These are phyloP conservation scores for Calcarisporium arbuscula DNA, from an alignment of 2,329 filamentous ascomycete species.

Conservation along the genomic window DNA sequence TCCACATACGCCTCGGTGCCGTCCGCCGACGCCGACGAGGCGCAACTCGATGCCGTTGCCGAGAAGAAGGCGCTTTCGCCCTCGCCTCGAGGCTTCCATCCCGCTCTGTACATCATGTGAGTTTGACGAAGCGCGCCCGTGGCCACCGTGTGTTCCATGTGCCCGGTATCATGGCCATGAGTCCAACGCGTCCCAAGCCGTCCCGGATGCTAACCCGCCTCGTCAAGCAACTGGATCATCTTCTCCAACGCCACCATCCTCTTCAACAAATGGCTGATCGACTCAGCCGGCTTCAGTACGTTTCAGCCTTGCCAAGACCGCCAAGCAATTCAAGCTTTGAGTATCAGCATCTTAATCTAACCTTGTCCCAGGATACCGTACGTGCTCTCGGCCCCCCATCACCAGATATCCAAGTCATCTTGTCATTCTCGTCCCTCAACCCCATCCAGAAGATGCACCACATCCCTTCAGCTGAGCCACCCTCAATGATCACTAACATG, in stretches of 20 bases:
- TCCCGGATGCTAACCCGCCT: neutral
- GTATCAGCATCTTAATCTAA: neutral
- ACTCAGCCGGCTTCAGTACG: constrained; percentile 68
- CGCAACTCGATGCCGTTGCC: no score
- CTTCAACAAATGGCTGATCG: constrained; percentile 88
- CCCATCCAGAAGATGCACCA: no score
- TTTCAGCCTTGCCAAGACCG: constrained; percentile 12
- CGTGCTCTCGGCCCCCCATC: no score
- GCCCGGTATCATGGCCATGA: no score
- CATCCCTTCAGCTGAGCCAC: neutral
- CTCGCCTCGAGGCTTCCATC: no score
- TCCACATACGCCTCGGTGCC: neutral
- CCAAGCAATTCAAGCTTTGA: no score
- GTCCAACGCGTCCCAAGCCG: neutral
- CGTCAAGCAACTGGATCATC: constrained; percentile 65
- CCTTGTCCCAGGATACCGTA: constrained; percentile 15
- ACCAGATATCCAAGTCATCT: no score
- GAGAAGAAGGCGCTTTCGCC: no score
- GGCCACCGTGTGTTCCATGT: neutral
- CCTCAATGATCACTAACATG: neutral
- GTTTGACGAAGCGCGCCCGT: no score
- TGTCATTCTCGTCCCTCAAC: no score
- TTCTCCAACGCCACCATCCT: constrained; percentile 80
- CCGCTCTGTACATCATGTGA: no score
- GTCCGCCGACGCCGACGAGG: no score